Percentiles rank a stretch among this genome's conserved stretches.
Evolutionary conservation across 495 filamentous ascomycete genomes (phyloP).

Genomic region (Hypoxylon subgilvum): DNA sequence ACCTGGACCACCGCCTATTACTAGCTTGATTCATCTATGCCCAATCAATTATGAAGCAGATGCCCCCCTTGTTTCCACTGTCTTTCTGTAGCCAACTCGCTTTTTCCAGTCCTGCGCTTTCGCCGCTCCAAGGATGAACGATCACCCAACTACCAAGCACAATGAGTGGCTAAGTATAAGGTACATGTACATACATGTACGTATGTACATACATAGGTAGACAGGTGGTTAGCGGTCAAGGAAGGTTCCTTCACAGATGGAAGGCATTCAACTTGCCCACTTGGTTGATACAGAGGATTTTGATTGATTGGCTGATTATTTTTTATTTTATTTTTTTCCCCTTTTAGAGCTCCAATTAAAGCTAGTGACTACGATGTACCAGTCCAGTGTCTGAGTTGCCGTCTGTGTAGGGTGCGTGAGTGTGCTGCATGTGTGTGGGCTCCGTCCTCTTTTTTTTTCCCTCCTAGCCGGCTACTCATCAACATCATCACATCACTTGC

Average conservation of each 20-base stretch:
- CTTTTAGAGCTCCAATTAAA: conserved; percentile 15
- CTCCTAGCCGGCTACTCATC: conserved; percentile 17
- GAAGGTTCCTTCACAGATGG: neutral
- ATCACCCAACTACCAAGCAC: neutral
- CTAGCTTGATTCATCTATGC: conserved; percentile 3
- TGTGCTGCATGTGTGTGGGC: conserved; percentile 23
- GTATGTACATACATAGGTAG: too few relatives aligned
- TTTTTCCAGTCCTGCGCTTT: conserved; percentile 23
- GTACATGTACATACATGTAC: too few relatives aligned
- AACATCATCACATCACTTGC: conserved; percentile 32
- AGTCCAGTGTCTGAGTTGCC: conserved; percentile 16
- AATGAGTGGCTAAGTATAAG: conserved; percentile 6
- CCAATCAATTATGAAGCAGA: conserved; percentile 3
- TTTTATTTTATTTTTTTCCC: conserved; percentile 2
- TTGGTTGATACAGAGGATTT: conserved; percentile 3
- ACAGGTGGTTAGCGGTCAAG: conserved; percentile 9
- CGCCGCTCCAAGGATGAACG: conserved; percentile 23
- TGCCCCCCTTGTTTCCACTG: conserved; percentile 19
- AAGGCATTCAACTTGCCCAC: too few relatives aligned
- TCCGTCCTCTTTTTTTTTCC: conserved; percentile 27
- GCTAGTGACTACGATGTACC: too few relatives aligned
- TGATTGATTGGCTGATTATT: conserved; percentile 19
- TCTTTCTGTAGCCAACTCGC: conserved; percentile 24
- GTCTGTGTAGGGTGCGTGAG: conserved; percentile 8
- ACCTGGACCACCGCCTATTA: conserved; percentile 25